These are phyloP conservation scores for Teratosphaeria zuluensis DNA, from an alignment of 2,329 filamentous ascomycete species.

Conservation along the genomic window DNA sequence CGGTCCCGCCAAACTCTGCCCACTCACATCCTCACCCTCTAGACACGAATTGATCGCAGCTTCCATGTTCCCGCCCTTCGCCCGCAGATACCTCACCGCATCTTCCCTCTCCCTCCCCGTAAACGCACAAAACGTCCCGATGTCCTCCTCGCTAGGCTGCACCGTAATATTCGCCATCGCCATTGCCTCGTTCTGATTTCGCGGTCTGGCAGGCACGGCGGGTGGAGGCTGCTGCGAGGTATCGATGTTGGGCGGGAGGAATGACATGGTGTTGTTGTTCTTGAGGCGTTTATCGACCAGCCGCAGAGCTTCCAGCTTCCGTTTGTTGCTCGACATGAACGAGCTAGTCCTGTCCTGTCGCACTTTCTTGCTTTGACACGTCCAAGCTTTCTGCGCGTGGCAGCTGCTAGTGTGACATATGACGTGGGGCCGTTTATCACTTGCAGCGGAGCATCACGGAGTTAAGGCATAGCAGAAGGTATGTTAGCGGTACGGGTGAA, in stretches of 20 bases:
- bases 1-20: not conserved
- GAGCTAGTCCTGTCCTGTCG: not conserved
- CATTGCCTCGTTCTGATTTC: slow-evolving; percentile 12
- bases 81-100: slow-evolving; percentile 18
- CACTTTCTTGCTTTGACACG: not conserved
- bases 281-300: not conserved
- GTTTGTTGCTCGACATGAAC: not conserved
- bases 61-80: not conserved
- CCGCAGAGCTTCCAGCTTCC: not conserved
- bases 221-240: slow-evolving; percentile 5
- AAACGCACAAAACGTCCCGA: slow-evolving; percentile 16
- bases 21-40: not conserved
- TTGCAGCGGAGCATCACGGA: not conserved
- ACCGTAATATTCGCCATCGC: slow-evolving; percentile 13
- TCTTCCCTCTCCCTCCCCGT: slow-evolving; percentile 9
- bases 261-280: slow-evolving; percentile 6
- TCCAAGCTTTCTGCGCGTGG: not conserved
- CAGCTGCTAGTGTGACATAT: not conserved
- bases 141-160: slow-evolving; percentile 16
- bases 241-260: slow-evolving; percentile 7
- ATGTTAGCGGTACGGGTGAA: too few relatives aligned
- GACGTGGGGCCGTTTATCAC: not conserved
- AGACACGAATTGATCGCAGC: not conserved
- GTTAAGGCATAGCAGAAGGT: not conserved
- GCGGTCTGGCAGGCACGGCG: slow-evolving; percentile 3